A percentile compares a stretch with the other conserved stretches of the same genome.
Conservation (phyloP, 2,329 filamentous ascomycete genomes). For the Harringtonia lauricola region DNA sequence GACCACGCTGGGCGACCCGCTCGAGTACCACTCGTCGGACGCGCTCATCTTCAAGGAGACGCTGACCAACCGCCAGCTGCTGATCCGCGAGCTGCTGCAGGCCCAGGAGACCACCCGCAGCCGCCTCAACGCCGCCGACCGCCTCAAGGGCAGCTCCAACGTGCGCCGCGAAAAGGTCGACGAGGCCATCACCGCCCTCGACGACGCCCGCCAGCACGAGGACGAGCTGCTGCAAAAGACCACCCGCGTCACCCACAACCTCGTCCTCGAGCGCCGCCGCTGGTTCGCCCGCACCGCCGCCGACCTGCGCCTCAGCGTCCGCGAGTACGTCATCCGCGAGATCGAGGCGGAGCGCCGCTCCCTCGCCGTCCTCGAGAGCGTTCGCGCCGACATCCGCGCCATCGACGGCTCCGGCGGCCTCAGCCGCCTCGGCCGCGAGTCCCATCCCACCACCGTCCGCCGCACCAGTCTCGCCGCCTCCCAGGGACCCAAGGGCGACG, state of each 20-base stretch:
- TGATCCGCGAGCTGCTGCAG: conserved; percentile 85
- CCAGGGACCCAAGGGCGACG: conserved; percentile 94
- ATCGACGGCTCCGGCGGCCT: conserved; percentile 89
- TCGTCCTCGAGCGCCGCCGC: conserved; percentile 76
- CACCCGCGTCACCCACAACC: conserved; percentile 76
- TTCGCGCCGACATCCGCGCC: conserved; percentile 82
- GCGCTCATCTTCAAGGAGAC: conserved; percentile 98
- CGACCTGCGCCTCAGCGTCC: conserved; percentile 73
- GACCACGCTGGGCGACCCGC: conserved; percentile 83
- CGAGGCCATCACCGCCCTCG: conserved; percentile 83
- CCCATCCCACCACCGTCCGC: conserved; percentile 59
- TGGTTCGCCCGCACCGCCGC: conserved; percentile 82
- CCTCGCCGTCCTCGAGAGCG: conserved; percentile 83
- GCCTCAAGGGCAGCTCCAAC: conserved; percentile 74
- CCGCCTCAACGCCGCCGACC: conserved; percentile 76
- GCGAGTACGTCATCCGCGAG: conserved; percentile 87
- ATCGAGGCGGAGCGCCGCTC: conserved; percentile 93
- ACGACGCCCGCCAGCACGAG: conserved; percentile 78
- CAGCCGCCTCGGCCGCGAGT: conserved; percentile 77
- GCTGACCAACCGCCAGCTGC: conserved; percentile 91
- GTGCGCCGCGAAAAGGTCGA: conserved; percentile 94
- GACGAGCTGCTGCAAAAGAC: conserved; percentile 76
- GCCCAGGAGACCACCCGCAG: conserved; percentile 77
- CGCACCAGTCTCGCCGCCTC: conserved; percentile 71
- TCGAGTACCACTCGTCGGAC: conserved; percentile 91